Evolutionary conservation across 2,329 filamentous ascomycete genomes (phyloP).

Genomic region (Erysiphe neolycopersici): DNA sequence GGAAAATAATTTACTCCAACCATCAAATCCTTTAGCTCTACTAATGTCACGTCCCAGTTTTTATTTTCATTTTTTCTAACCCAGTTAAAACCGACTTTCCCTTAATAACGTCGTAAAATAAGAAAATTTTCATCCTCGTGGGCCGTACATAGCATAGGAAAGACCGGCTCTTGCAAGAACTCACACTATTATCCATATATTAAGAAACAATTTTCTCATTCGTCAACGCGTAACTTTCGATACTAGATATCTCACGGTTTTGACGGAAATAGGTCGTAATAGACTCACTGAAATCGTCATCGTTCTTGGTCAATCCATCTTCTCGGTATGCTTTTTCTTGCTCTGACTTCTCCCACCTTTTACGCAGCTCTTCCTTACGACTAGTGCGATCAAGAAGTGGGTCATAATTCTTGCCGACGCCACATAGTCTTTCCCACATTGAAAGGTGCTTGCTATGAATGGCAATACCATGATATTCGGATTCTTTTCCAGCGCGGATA

Average conservation of each 20-base stretch:
- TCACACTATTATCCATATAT: too few relatives aligned
- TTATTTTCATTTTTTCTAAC: too few relatives aligned
- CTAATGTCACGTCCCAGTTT: too few relatives aligned
- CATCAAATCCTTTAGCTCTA: too few relatives aligned
- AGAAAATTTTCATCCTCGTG: too few relatives aligned
- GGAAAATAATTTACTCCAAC: too few relatives aligned
- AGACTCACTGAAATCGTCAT: constrained; percentile 8
- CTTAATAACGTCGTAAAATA: too few relatives aligned
- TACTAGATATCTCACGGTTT: constrained; percentile 1
- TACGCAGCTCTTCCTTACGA: constrained; percentile 59
- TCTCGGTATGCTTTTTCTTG: constrained; percentile 13
- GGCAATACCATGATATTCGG: constrained; percentile 81
- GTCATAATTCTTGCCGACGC: constrained; percentile 60
- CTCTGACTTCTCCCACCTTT: constrained; percentile 32
- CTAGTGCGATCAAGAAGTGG: constrained; percentile 57
- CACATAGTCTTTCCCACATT: constrained; percentile 56
- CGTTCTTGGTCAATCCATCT: constrained; percentile 3
- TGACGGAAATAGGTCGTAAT: constrained; percentile 7
- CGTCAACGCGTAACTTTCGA: not conserved
- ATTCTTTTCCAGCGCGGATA: constrained; percentile 48
- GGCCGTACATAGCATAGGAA: too few relatives aligned
- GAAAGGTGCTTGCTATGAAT: constrained; percentile 75
- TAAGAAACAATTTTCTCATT: too few relatives aligned
- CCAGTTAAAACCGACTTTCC: too few relatives aligned
- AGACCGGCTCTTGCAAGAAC: too few relatives aligned